Conservation (phyloP, 2,329 filamentous ascomycete genomes). For the Phoma herbarum region DNA sequence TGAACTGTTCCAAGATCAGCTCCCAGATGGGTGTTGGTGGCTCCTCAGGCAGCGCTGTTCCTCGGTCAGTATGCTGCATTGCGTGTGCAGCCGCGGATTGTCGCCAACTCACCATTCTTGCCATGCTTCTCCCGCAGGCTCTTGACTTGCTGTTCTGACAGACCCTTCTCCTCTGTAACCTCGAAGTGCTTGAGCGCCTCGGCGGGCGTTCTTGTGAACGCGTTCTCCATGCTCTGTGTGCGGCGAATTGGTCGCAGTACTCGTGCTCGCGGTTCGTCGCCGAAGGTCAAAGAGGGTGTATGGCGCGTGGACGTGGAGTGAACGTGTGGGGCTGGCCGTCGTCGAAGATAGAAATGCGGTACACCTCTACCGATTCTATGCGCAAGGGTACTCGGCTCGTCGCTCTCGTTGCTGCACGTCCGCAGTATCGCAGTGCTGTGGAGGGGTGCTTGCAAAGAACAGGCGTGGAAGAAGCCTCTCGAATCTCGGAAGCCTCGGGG, state of each 20-base stretch:
- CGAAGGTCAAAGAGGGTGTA: neutral
- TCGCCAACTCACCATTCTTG: constrained; percentile 59
- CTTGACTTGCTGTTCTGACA: constrained; percentile 60
- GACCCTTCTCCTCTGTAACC: constrained; percentile 60
- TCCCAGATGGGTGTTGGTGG: constrained; percentile 96
- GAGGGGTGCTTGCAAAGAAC: constrained; percentile 6
- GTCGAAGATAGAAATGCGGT: constrained; percentile 16
- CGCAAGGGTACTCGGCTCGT: constrained; percentile 20
- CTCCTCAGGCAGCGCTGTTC: constrained; percentile 78
- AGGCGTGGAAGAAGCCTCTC: constrained; percentile 14
- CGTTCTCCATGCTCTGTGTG: constrained; percentile 59
- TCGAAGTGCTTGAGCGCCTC: constrained; percentile 63
- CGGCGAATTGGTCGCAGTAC: neutral
- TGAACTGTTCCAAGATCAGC: constrained; percentile 97
- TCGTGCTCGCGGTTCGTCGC: neutral
- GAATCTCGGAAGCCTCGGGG: constrained; percentile 11
- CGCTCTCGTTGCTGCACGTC: constrained; percentile 1
- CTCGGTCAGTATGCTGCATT: constrained; percentile 8
- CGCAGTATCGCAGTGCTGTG: constrained; percentile 3
- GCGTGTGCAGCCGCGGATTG: neutral
- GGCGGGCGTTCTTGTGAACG: constrained; percentile 59
- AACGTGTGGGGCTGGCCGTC: constrained; percentile 19
- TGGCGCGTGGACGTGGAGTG: constrained; percentile 11
- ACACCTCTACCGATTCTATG: constrained; percentile 1
- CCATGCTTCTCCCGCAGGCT: constrained; percentile 60